Percentiles rank a stretch among this genome's conserved stretches.
These are phyloP conservation scores for Aspergillus conjunctus DNA, from an alignment of 495 filamentous ascomycete genomes.

Conservation along the genomic window DNA sequence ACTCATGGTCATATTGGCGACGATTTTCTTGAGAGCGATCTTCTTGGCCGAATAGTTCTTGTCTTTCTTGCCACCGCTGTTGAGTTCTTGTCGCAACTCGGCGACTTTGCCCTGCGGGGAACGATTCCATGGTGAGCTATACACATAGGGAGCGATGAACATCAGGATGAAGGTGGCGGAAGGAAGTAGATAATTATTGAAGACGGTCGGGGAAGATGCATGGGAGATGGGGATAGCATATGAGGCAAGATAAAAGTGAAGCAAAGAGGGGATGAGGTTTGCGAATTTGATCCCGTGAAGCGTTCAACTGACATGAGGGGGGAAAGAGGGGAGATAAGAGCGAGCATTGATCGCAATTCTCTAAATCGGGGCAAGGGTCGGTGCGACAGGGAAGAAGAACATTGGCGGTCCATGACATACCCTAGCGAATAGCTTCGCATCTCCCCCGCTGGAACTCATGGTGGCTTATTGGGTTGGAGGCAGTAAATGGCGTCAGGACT, in stretches of 20 bases:
- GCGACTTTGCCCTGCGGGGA: slow-evolving; percentile 92
- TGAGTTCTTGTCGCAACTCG: slow-evolving; percentile 92
- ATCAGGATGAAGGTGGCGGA: slow-evolving; percentile 36
- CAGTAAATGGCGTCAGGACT: slow-evolving; percentile 10
- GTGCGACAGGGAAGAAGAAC: slow-evolving; percentile 14
- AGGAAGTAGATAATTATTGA: slow-evolving; percentile 7
- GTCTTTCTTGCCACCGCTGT: slow-evolving; percentile 94
- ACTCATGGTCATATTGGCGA: slow-evolving; percentile 99
- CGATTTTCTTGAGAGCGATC: slow-evolving; percentile 98
- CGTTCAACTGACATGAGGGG: slow-evolving; percentile 3
- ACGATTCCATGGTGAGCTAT: slow-evolving; percentile 44
- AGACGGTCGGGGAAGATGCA: slow-evolving; percentile 9
- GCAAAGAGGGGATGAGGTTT: slow-evolving; percentile 18
- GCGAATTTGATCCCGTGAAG: slow-evolving; percentile 8
- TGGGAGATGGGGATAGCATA: background rate
- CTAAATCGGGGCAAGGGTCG: slow-evolving; percentile 1
- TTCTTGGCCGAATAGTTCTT: slow-evolving; percentile 97
- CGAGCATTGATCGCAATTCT: slow-evolving; percentile 7
- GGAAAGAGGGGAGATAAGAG: slow-evolving; percentile 23
- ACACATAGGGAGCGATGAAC: slow-evolving; percentile 31
- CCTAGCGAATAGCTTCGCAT: slow-evolving; percentile 99
- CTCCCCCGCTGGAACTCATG: slow-evolving; percentile 82
- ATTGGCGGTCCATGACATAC: slow-evolving; percentile 60
- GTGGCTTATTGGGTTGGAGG: slow-evolving; percentile 30
- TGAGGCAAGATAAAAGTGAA: background rate